Evolutionary conservation across 257 asterid genomes (phyloP).

Genomic region (Apocynum venetum): DNA sequence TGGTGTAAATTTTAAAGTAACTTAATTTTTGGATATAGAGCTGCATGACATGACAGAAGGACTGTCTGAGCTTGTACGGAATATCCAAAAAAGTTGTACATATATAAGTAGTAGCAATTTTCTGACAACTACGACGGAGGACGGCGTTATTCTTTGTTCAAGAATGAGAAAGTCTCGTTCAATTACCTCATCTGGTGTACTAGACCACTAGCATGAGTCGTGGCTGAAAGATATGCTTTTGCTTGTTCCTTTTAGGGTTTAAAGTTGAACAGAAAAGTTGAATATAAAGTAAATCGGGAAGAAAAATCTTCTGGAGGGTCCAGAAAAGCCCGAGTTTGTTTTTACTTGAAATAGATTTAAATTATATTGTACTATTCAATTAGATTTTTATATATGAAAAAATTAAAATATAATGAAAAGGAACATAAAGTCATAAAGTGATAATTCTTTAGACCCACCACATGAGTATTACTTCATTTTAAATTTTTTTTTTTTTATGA

Average conservation of each 20-base stretch:
- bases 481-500: too few species aligned
- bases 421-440: too few species aligned
- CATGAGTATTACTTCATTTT: too few species aligned
- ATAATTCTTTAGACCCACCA: too few species aligned
- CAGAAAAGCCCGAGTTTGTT: neutral
- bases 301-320: neutral
- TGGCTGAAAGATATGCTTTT: conserved; percentile 5
- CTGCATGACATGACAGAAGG: neutral
- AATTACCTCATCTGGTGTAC: neutral
- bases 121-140: neutral
- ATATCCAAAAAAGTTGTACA: neutral
- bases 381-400: too few species aligned
- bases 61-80: neutral
- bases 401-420: too few species aligned
- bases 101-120: neutral
- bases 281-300: neutral
- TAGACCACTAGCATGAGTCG: neutral
- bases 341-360: neutral
- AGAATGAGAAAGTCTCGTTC: neutral
- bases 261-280: neutral
- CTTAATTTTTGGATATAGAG: neutral
- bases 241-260: neutral
- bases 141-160: conserved; percentile 1
- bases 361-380: neutral
- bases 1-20: neutral